Base-by-base conservation (phyloP, 352 stramenopile genomes). In the Globisporangium megalacanthum region DNA sequence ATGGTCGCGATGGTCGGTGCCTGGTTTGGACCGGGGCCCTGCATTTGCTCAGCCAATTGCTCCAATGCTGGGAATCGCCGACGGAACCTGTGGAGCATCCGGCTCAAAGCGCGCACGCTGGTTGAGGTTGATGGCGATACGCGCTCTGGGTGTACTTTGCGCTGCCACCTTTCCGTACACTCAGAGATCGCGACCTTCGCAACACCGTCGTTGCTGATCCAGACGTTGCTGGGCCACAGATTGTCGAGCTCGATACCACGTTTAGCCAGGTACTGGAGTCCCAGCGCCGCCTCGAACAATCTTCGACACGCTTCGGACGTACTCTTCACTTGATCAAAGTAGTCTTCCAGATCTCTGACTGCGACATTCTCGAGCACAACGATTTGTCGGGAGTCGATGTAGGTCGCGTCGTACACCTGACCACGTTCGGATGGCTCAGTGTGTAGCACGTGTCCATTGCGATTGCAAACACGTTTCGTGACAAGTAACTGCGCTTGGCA, bases 261-360 rank as follows among this genome's bases (percentile, higher is more conserved):
- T 31, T 53, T 15, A 14, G 33, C 9, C 9, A 60, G 25, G 55
- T 77, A 89, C 29, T 37, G 20, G 4, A 90, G 54, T 8, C 74
- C 80, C 14, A 51, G 49, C 7, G 52, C 49, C 3, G 45, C 44
- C 17, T 61, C 54, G 19, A 49, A 52, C n/a, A 66, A 11, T 15
- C 33, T 44, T 13, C 48, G 14, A 17, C 19, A 54, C 8, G 57
- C 22, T 22, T 52, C 11, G 29, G 4, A 17, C 19, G 1, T 29
- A 4, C 25, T 29, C 4, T 29, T 29, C 1, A 4, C 25, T 29
- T 4, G 25, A 29, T 29, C 4, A 1, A 1, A 29, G 25, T 29
- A 29, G 25, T 29, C 25, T 48, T 29, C 37, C 10, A 14, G 19
- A 36, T 29, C 25, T 29, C n/a, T 29, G 47, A 25, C 11, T 25